Evolutionary conservation across 2,329 filamentous ascomycete genomes (phyloP).

Genomic region (Ampelomyces quisqualis): DNA sequence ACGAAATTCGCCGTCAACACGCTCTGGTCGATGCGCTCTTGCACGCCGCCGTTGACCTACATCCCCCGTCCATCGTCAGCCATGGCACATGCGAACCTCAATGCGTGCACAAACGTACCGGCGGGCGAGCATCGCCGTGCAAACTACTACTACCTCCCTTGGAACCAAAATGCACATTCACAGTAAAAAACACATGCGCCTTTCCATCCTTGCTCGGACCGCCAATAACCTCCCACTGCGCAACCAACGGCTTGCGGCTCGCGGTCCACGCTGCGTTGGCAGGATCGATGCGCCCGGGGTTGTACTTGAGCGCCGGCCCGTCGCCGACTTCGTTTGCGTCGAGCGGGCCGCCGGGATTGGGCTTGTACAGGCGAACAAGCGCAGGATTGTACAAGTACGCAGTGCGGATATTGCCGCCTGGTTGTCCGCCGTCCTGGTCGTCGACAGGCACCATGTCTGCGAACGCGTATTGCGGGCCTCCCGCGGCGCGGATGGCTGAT

Average conservation of each 20-base stretch:
- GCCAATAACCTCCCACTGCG: conserved; percentile 62
- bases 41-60: conserved; percentile 65
- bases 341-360: conserved; percentile 57
- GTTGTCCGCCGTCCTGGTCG: conserved; percentile 64
- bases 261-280: conserved; percentile 59
- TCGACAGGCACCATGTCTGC: conserved; percentile 61
- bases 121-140: conserved; percentile 66
- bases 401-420: conserved; percentile 70
- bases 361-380: conserved; percentile 59
- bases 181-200: conserved; percentile 59
- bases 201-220: conserved; percentile 43
- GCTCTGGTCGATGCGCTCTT: conserved; percentile 52
- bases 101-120: too few species aligned
- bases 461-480: conserved; percentile 59
- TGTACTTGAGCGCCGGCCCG: conserved; percentile 62
- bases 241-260: conserved; percentile 67
- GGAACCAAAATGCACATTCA: conserved; percentile 68
- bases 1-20: conserved; percentile 52
- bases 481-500: conserved; percentile 53
- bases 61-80: too few species aligned
- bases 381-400: conserved; percentile 69
- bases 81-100: too few species aligned
- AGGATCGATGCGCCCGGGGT: conserved; percentile 69
- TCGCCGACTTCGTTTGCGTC: conserved; percentile 60
- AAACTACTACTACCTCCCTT: conserved; percentile 67